phyloP scores from a whole-genome alignment of 1,139 yeast species.

The Suhomyces bolitotheri region DNA sequence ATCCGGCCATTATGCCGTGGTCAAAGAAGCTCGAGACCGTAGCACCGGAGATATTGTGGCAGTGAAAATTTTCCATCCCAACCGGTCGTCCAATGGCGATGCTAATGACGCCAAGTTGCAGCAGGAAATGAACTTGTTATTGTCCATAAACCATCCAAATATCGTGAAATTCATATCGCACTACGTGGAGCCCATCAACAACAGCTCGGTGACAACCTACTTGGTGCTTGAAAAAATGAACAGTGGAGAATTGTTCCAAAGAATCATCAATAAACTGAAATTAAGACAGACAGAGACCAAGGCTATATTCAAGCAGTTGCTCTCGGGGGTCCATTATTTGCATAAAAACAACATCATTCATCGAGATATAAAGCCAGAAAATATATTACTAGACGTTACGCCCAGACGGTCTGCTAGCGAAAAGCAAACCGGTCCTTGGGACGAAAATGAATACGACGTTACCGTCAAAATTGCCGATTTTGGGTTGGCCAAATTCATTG shows the following conservation, averaged over 20 bases:
- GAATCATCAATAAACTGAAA: constrained; percentile 64
- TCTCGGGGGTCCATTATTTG: constrained; percentile 62
- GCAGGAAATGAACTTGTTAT: constrained; percentile 66
- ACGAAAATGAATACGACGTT: constrained; percentile 58
- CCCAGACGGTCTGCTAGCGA: constrained; percentile 43
- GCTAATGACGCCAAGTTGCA: constrained; percentile 52
- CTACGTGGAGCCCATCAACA: constrained; percentile 66
- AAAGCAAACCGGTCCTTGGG: constrained; percentile 74
- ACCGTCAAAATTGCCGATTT: constrained; percentile 75
- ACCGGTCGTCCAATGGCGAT: constrained; percentile 30
- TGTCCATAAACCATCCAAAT: constrained; percentile 69
- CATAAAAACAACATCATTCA: constrained; percentile 81
- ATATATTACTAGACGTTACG: constrained; percentile 71
- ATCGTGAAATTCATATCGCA: constrained; percentile 67
- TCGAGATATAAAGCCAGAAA: constrained; percentile 87
- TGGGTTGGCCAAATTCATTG: constrained; percentile 32
- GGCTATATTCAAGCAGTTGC: constrained; percentile 58
- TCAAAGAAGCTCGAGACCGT: constrained; percentile 64
- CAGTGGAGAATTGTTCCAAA: constrained; percentile 72
- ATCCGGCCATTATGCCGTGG: constrained; percentile 77
- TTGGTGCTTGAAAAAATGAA: constrained; percentile 71
- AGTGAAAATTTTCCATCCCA: constrained; percentile 76
- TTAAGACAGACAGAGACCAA: constrained; percentile 62
- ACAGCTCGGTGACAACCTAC: constrained; percentile 56
- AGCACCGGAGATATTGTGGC: constrained; percentile 63